Conservation (phyloP, 2,329 filamentous ascomycete genomes). For the Basipetospora sp. region DNA sequence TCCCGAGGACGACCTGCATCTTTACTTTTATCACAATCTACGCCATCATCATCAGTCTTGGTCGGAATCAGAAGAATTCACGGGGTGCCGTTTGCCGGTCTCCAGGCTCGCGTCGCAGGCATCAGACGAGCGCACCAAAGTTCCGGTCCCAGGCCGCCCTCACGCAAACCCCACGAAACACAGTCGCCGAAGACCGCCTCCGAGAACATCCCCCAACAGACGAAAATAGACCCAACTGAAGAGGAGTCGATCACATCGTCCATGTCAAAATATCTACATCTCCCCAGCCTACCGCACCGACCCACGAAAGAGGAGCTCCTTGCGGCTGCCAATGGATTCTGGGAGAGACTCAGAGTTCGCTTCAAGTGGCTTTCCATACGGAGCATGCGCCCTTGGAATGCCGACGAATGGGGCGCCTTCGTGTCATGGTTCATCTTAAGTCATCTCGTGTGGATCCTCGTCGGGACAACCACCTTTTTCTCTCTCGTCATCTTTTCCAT, state of each 20-base stretch:
- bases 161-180: conserved; percentile 1
- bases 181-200: neutral
- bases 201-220: neutral
- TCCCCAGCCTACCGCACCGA: conserved; percentile 62
- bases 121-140: conserved; percentile 3
- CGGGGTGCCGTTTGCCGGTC: neutral
- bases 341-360: conserved; percentile 73
- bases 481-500: conserved; percentile 79
- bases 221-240: conserved; percentile 11
- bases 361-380: conserved; percentile 98
- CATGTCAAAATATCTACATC: conserved; percentile 44
- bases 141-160: neutral
- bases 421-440: conserved; percentile 87
- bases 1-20: too few species aligned
- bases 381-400: conserved; percentile 84
- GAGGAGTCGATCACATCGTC: conserved; percentile 33
- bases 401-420: conserved; percentile 90
- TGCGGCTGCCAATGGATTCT: conserved; percentile 81
- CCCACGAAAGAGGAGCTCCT: conserved; percentile 89
- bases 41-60: neutral
- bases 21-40: too few species aligned
- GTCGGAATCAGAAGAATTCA: neutral
- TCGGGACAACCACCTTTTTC: conserved; percentile 94
- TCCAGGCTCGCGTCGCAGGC: neutral
- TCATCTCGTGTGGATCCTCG: conserved; percentile 86